These are phyloP conservation scores for Penicillium sp. DNA, from an alignment of 2,329 filamentous ascomycete species.

Conservation along the genomic window DNA sequence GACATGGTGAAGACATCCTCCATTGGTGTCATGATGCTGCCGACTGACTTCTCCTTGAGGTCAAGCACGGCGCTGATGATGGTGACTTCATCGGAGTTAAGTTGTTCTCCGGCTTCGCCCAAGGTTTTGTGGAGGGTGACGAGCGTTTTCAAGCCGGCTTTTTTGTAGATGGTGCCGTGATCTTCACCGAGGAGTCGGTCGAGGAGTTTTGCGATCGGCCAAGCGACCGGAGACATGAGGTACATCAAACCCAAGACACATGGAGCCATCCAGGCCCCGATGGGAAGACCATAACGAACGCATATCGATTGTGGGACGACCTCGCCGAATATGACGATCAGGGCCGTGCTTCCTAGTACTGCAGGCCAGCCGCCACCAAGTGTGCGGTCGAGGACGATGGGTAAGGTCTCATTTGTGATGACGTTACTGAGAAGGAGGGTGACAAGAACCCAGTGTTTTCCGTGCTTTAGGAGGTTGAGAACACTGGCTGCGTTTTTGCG, in stretches of 20 bases:
- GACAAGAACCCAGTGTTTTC: slow-evolving; percentile 98
- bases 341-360: slow-evolving; percentile 85
- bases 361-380: slow-evolving; percentile 93
- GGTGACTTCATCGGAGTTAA: slow-evolving; percentile 97
- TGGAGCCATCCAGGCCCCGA: slow-evolving; percentile 90
- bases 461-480: slow-evolving; percentile 74
- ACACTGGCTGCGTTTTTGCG: slow-evolving; percentile 82
- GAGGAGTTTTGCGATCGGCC: slow-evolving; percentile 92
- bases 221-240: slow-evolving; percentile 82
- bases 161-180: slow-evolving; percentile 96
- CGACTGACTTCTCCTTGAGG: slow-evolving; percentile 92
- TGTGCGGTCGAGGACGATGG: slow-evolving; percentile 91
- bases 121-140: slow-evolving; percentile 93
- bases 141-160: slow-evolving; percentile 92
- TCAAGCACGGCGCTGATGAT: slow-evolving; percentile 97
- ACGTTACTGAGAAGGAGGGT: slow-evolving; percentile 93
- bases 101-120: slow-evolving; percentile 77
- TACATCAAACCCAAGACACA: slow-evolving; percentile 90
- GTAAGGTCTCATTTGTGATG: slow-evolving; percentile 94
- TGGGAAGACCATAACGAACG: slow-evolving; percentile 91
- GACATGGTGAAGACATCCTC: slow-evolving; percentile 95
- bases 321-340: slow-evolving; percentile 98
- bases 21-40: slow-evolving; percentile 98
- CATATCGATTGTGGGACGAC: slow-evolving; percentile 94
- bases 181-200: slow-evolving; percentile 92